Percentiles rank a stretch among this genome's conserved stretches.
These are phyloP conservation scores for Neurospora sp. DNA, from an alignment of 495 filamentous ascomycete genomes.

Conservation along the genomic window DNA sequence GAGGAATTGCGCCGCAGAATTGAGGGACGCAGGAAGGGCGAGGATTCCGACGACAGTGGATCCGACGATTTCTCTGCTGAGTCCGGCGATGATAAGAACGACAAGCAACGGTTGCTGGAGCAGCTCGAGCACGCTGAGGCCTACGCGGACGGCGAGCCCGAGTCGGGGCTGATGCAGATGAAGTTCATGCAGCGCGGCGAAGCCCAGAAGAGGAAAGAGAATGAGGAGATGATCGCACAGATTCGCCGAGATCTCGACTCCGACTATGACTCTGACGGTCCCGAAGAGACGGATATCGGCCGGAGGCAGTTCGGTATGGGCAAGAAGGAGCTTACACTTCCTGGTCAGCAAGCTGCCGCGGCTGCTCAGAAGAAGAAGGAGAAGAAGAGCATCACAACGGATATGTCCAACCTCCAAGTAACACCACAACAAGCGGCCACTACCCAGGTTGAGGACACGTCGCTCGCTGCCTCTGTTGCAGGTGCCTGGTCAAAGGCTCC, in stretches of 20 bases:
- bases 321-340: conserved; percentile 11
- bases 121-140: conserved; percentile 44
- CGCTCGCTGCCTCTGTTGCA: conserved; percentile 4
- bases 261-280: conserved; percentile 41
- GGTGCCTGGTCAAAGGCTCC: conserved; percentile 1
- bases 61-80: conserved; percentile 33
- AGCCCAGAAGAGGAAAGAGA: conserved; percentile 60
- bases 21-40: conserved; percentile 60
- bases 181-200: conserved; percentile 92
- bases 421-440: background rate
- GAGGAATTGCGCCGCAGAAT: conserved; percentile 79
- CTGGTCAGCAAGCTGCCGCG: conserved; percentile 6
- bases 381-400: background rate
- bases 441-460: background rate
- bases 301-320: conserved; percentile 55
- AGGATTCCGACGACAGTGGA: conserved; percentile 46
- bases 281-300: conserved; percentile 51
- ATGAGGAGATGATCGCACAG: conserved; percentile 68
- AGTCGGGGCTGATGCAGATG: conserved; percentile 54
- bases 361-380: background rate
- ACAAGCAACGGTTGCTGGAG: conserved; percentile 48
- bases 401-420: background rate
- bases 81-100: conserved; percentile 37
- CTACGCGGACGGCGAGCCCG: conserved; percentile 23
- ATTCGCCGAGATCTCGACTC: conserved; percentile 61